phyloP scores from a whole-genome alignment of 169 alveolate genomes.

The Cyclospora cayetanensis region DNA sequence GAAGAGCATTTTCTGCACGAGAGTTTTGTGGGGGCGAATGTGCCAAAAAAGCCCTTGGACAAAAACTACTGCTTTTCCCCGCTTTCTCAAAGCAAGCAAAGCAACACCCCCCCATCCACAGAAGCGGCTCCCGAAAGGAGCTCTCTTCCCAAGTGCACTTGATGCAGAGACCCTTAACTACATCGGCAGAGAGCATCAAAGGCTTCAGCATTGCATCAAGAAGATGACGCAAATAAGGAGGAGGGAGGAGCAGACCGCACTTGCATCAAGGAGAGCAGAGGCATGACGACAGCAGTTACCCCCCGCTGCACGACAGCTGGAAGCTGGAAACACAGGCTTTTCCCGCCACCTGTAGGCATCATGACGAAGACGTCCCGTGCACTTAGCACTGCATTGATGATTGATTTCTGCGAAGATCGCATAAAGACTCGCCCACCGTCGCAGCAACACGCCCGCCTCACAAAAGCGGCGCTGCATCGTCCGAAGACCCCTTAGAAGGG shows the following conservation, averaged over 20 bases:
- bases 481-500: too few relatives aligned
- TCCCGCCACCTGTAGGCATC: conserved; percentile 98
- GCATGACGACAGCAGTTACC: conserved; percentile 92
- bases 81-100: too few relatives aligned
- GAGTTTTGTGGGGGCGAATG: too few relatives aligned
- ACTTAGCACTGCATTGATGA: conserved; percentile 92
- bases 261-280: conserved; percentile 91
- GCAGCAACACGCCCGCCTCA: not conserved
- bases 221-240: not conserved
- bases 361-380: conserved; percentile 94
- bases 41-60: too few relatives aligned
- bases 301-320: conserved; percentile 91
- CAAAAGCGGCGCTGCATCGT: too few relatives aligned
- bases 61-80: too few relatives aligned
- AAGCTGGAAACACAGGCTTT: conserved; percentile 94
- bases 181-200: not conserved
- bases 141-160: not conserved
- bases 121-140: not conserved
- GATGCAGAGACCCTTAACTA: not conserved
- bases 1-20: not conserved
- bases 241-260: not conserved
- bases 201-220: not conserved
- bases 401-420: conserved; percentile 86
- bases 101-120: not conserved
- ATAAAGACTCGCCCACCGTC: too few relatives aligned